Evolutionary conservation across 2,329 filamentous ascomycete genomes (phyloP), one percentile per base, ranked within the genome.

Genomic region (Herpotrichia juniperi): DNA sequence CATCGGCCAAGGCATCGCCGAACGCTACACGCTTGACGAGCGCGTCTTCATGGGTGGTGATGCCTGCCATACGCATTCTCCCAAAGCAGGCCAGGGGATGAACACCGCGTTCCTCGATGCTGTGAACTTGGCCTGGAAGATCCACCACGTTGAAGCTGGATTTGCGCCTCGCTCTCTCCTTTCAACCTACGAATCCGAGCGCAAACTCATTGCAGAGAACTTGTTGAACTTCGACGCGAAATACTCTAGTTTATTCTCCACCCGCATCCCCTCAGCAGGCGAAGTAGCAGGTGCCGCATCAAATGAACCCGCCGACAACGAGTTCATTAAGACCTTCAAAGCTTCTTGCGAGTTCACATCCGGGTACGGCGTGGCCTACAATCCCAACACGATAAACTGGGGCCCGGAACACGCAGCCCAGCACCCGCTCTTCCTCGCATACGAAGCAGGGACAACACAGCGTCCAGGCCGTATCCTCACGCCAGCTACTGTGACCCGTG

Each of bases 91-190:
- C 14, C 84, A 87, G 63, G 84, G 84, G 51, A 87, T 83, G 81
- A 84, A 84, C 75, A 84, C 83, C 58, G 79, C 83, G 19, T 83
- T 83, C 74, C 73, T 81, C 42, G 79, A 81, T 64, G 91, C 91
- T 0, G 84, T 91, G 54, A 97, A 97, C 73, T 80, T 97, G 34
- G 93, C 93, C 7, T 97, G 93, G 93, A 97, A 97, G 78, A 90
- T 97, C 46, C 93, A 96, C 69, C 87, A 90, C 30, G 93, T 97
- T 9, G 92, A 96, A 70, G 81, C 83, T 22, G 91, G 91, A 11
- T 90, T 96, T 61, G 90, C 91, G 1, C 77, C 86, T 25, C 87
- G 90, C 54, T 83, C 84, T 2, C 81, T 94, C 16, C 82, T 97
- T 45, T 84, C 87, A 56, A 94, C 93, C 0, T 97, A 97, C 72